Base-by-base conservation (phyloP, 1,284 basidiomycete species). In the Omphalotus olearius region DNA sequence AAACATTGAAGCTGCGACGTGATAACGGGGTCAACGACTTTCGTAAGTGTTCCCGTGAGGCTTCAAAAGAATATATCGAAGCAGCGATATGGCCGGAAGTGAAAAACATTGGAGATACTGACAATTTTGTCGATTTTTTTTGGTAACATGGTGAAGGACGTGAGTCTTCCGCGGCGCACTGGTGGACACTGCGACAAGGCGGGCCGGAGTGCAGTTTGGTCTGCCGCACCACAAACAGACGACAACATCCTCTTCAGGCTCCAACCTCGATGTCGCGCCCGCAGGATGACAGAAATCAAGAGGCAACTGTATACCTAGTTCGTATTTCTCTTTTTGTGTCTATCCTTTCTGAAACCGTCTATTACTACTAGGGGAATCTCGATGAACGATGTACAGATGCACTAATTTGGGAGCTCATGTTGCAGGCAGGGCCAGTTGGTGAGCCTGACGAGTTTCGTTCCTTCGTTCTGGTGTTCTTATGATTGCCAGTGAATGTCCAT, bases 341-440 rank as follows among this genome's bases (percentile, higher is more conserved):
- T 14, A 14, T n/a, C 4, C 28, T 17, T 14, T 30, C n/a, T 11
- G 1, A 23, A 18, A 23, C 23, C 23, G 23, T 23, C 23, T 5
- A 23, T 42, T 39, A 6, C 26, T 52, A n/a, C 5, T 58, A 96
- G 93, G 96, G 96, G 57, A 99, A 99, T 68, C 79, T 99, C 35
- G 96, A 99, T 64, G 97, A 98, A 68, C 82, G 93, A 52, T 93
- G 91, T 63, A 82, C 91, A 6, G 96, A 99, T 67, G 91, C 94
- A 42, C 77, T 99, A 57, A 77, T 99, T 57, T 99, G 96, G 96
- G 96, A 99, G 73, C 75, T 99, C 45, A 99, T 99, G 96, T 72
- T 98, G 55, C 96, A 98, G 73, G 95, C 95, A 10, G 96, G 96
- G 5, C 96, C 96, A 57, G 92, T 98, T 50, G 93, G 94, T 93